Base-by-base conservation (phyloP, 495 filamentous ascomycete genomes). In the Podospora tetraspora region DNA sequence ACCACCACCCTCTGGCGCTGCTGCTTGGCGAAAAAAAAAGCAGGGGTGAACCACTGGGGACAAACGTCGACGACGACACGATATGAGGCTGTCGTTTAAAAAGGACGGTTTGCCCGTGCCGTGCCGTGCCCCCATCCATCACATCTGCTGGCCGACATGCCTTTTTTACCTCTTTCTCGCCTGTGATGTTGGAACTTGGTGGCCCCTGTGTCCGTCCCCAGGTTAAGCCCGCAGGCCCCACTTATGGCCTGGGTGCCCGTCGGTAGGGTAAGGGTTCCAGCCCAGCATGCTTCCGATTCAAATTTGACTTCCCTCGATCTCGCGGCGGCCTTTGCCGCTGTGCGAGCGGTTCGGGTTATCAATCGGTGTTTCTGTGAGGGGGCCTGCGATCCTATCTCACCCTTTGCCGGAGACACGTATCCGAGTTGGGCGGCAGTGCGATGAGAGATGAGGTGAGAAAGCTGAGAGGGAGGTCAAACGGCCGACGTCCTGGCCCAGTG, bases 21-120 rank as follows among this genome's bases (percentile, higher is more conserved):
- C 21, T 61, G 29, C 65, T 66, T 61, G 65, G 58, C 65, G 29
- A 66, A 60, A 52, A 52, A 52, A 66, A 32, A 29, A 59, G 58
- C n/a, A n/a, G 65, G 65, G 65, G 65, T 22, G 57, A 21, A 52
- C 43, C 27, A 27, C 60, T 58, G 57, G 65, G 65, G 65, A 32
- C 43, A 61, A 59, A 66, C 30, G 52, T 66, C 62, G 23, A 25
- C 37, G 23, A 25, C 37, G 43, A 52, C 27, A 59, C 32, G 21
- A 22, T 23, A 25, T 24, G 63, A 23, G 24, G 24, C 43, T 52
- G 43, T n/a, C 16, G 43, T 52, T 58, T 56, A n/a, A 65, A 65
- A 57, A 29, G 27, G 25, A 19, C 4, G 58, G 65, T 43, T 56
- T 66, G 65, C 65, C 58, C 57, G 57, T 61, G 57, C 29, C 64